These are phyloP conservation scores for Pythium vanterpoolii DNA, from an alignment of 352 stramenopile species.

Conservation along the genomic window DNA sequence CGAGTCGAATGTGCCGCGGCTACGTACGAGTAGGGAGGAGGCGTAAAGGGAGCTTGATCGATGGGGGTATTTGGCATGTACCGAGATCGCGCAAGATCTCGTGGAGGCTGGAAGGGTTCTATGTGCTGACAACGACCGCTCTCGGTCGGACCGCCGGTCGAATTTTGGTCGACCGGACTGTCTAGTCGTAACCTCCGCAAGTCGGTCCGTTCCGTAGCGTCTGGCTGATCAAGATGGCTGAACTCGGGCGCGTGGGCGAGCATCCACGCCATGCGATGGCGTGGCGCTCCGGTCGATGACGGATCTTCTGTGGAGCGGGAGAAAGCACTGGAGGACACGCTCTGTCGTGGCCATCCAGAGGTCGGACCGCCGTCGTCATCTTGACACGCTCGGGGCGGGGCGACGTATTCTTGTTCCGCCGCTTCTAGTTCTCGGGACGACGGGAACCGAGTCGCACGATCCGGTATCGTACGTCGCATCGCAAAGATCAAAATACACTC, in stretches of 20 bases:
- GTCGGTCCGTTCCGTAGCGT: not conserved
- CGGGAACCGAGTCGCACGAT: not conserved
- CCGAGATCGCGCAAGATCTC: not conserved
- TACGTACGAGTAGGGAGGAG: not conserved
- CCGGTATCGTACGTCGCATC: not conserved
- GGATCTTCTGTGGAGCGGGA: not conserved
- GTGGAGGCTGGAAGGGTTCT: not conserved
- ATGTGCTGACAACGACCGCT: no score
- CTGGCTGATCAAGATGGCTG: not conserved
- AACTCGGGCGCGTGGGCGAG: not conserved
- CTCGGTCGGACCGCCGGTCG: not conserved
- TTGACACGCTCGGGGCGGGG: not conserved
- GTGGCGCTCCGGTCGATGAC: not conserved
- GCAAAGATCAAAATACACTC: no score
- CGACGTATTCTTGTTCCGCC: not conserved
- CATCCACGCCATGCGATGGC: slow-evolving; percentile 3
- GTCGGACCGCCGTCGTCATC: not conserved
- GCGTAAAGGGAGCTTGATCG: not conserved
- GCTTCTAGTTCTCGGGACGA: not conserved
- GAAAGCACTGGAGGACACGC: not conserved
- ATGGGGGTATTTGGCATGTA: not conserved
- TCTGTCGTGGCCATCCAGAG: not conserved
- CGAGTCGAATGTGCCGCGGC: not conserved
- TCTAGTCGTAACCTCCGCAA: not conserved
- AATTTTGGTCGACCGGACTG: not conserved